Base-by-base conservation (phyloP, 2,329 filamentous ascomycete species). In the Clonostachys sp. region DNA sequence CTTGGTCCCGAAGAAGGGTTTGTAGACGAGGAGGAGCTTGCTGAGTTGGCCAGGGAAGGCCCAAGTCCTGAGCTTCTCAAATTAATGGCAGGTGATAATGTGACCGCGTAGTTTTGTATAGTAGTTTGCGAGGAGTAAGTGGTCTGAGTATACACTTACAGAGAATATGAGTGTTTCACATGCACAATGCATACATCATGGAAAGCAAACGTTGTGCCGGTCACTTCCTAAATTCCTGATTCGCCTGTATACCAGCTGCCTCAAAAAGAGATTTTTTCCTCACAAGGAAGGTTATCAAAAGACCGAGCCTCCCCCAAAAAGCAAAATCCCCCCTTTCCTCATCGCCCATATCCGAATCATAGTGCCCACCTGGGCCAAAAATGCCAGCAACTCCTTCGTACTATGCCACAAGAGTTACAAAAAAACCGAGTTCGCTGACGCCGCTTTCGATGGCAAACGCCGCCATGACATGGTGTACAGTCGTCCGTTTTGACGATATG, bases 381-480 rank as follows among this genome's bases (percentile, higher is more conserved):
- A 55, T 54, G 20, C 40, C 40, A 45, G 51, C 61, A 62, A 64
- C 56, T 57, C 56, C 50, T 52, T 51, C 54, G 55, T 46, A 49
- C 53, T 52, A 52, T 45, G 43, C 33, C 43, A 38, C 43, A 45
- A 16, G 48, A 55, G 46, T 45, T 50, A 39, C 47, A 51, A 48
- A 48, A 48, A 51, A 30, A 30, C 55, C 56, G 52, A 58, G 54
- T 52, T 51, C 53, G 53, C 57, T 51, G 48, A 55, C 52, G 50
- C 47, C 56, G 55, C 53, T 46, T 54, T 41, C 50, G 50, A 58
- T 53, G 58, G 60, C 49, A 57, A 67, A 68, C 65, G 66, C 64
- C 65, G 62, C 64, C 58, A 64, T 65, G 60, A 62, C 60, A 60
- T 67, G 60, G 60, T 69, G 63, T 67, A 68, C 61, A 71, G 50